Evolutionary conservation across 2,329 filamentous ascomycete genomes (phyloP).

Genomic region (Paraphoma chrysanthemicola): DNA sequence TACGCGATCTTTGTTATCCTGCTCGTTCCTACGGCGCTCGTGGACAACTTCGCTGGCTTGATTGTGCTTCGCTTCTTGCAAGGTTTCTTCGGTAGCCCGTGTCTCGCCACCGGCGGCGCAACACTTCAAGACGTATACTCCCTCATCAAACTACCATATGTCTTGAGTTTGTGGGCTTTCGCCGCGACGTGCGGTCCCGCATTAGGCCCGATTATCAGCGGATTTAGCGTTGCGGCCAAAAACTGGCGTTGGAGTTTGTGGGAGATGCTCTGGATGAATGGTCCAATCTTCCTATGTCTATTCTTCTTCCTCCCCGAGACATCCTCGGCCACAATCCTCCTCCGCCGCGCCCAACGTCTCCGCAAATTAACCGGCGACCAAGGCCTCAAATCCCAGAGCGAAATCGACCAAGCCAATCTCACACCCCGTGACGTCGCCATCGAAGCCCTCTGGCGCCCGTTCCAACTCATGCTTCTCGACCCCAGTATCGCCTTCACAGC

Average conservation of each 20-base stretch:
- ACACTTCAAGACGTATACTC: constrained; percentile 49
- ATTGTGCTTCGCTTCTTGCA: constrained; percentile 59
- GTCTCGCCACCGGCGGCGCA: constrained; percentile 48
- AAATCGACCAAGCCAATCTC: constrained; percentile 68
- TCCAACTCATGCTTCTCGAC: constrained; percentile 83
- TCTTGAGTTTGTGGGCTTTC: constrained; percentile 53
- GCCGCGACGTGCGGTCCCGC: constrained; percentile 68
- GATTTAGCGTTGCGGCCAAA: constrained; percentile 72
- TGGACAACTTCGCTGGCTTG: constrained; percentile 68
- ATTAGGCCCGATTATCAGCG: constrained; percentile 69
- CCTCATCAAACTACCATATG: constrained; percentile 54
- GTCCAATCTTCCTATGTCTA: constrained; percentile 74
- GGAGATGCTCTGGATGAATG: constrained; percentile 81
- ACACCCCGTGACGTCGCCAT: constrained; percentile 50
- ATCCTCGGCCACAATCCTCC: constrained; percentile 80
- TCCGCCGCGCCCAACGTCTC: constrained; percentile 72
- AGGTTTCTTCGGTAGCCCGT: constrained; percentile 49
- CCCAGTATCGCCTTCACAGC: constrained; percentile 84
- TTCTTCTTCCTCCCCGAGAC: constrained; percentile 89
- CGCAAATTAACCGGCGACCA: constrained; percentile 70
- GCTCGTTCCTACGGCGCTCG: constrained; percentile 68
- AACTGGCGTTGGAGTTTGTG: constrained; percentile 88
- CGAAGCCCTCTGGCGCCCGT: constrained; percentile 71
- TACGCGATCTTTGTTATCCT: constrained; percentile 74
- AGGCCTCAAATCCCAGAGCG: constrained; percentile 76